Base-by-base conservation (phyloP, 441 rosid genomes). In the Bocquillonia castaneifolia region DNA sequence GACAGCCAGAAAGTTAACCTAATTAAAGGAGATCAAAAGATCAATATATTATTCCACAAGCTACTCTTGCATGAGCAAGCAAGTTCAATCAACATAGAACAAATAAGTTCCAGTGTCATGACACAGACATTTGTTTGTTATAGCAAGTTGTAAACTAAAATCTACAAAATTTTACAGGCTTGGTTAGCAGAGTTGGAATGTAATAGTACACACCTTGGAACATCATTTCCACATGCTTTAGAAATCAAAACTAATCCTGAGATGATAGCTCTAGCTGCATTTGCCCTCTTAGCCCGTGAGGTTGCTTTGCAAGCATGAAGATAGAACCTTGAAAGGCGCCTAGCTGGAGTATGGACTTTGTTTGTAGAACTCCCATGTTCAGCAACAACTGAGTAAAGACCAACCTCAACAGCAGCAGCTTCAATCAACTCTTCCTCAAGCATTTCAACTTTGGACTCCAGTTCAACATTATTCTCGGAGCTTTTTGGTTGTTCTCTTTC, bases 1-100 rank as follows among this genome's bases (percentile, higher is more conserved):
- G 99, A 91, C 69, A 93, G 65, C 97, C 99, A 93, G 83, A 91
- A 93, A 48, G 88, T 86, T 73, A 93, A 81, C 86, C 99, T 93
- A 84, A 59, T 51, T 67, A 68, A 59, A 68, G 57, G 40, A 69
- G 57, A 72, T 10, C 31, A 32, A 52, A 62, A 47, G 15, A 53
- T 74, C 52, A 71, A 31, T n/a, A 5, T 64, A 31, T 64, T 57
- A 25, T 47, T 64, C 59, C 42, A 10, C 10, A 40, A 29, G 5
- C 14, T 36, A 37, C 4, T 48, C 39, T 58, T 51, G 26, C 6
- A 26, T 51, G 29, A 28, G 7, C 7, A 6, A 28, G 7, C 7
- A 6, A 44, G 12, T 15, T 67, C 25, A 32, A 57, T 56, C 25
- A 18, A 34, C 10, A 52, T 5, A 20, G 45, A 17, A 17, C 29